phyloP scores from a whole-genome alignment of 345 rosid genomes.

The Crucihimalaya himalaica region DNA sequence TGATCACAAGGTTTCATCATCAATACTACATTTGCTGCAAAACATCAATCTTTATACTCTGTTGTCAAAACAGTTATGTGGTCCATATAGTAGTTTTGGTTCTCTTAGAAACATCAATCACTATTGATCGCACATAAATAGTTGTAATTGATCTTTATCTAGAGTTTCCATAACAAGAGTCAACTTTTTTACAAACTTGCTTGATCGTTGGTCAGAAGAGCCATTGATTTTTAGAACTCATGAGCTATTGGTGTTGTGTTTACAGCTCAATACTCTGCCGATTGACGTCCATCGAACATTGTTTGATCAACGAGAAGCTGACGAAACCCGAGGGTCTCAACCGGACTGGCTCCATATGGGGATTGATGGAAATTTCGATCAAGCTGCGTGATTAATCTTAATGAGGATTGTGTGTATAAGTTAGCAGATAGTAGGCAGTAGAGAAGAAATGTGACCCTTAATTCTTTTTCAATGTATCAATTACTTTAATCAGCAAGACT shows the following conservation, averaged over 20 bases:
- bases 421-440: not conserved
- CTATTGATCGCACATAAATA: not conserved
- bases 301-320: constrained; percentile 55
- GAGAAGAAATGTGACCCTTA: not conserved
- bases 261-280: constrained; percentile 51
- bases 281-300: constrained; percentile 55
- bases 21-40: not conserved
- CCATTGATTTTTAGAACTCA: not conserved
- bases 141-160: not conserved
- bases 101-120: not conserved
- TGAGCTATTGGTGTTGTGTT: constrained; percentile 12
- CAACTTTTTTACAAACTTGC: not conserved
- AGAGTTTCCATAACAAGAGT: not conserved
- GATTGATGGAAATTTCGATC: constrained; percentile 56
- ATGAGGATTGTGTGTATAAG: not conserved
- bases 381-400: constrained; percentile 19
- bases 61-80: not conserved
- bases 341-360: constrained; percentile 78
- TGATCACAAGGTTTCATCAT: not conserved
- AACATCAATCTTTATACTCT: not conserved
- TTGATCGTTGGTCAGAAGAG: not conserved
- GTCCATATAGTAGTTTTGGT: not conserved
- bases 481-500: not conserved
- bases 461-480: not conserved
- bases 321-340: constrained; percentile 56